Evolutionary conservation across 148 eudicot genomes (phyloP).

Genomic region (Agrostemma githago): DNA sequence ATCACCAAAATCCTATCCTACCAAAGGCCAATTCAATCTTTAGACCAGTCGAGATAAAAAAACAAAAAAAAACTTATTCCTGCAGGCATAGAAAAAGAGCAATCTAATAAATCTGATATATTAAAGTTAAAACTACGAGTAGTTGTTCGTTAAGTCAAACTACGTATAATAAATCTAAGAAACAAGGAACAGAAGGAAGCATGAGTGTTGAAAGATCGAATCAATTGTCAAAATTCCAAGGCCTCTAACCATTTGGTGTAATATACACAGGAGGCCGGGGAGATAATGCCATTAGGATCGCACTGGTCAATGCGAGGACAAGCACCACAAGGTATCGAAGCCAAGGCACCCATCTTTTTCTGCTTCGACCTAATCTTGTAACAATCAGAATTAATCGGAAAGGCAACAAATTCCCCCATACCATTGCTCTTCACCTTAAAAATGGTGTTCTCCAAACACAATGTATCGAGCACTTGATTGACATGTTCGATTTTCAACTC

Average conservation of each 20-base stretch:
- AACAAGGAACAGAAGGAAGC: background rate
- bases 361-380: constrained; percentile 32
- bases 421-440: constrained; percentile 66
- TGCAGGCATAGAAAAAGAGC: background rate
- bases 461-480: constrained; percentile 37
- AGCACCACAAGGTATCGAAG: constrained; percentile 66
- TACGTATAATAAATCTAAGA: background rate
- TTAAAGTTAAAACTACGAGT: too few relatives aligned
- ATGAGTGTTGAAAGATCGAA: background rate
- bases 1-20: too few relatives aligned
- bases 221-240: constrained; percentile 17
- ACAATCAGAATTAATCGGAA: constrained; percentile 51
- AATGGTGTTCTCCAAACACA: constrained; percentile 56
- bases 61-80: background rate
- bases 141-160: background rate
- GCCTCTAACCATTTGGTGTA: constrained; percentile 45
- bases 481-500: constrained; percentile 36
- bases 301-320: constrained; percentile 59
- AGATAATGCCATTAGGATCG: constrained; percentile 59
- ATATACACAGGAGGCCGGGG: constrained; percentile 62
- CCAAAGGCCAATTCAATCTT: background rate
- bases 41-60: background rate
- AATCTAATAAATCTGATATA: background rate
- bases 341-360: constrained; percentile 38
- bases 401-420: constrained; percentile 40